Percentiles rank a stretch among this genome's conserved stretches.
phyloP scores from a whole-genome alignment of 805 yeast genomes.

The Kodamaea kakaduensis region DNA sequence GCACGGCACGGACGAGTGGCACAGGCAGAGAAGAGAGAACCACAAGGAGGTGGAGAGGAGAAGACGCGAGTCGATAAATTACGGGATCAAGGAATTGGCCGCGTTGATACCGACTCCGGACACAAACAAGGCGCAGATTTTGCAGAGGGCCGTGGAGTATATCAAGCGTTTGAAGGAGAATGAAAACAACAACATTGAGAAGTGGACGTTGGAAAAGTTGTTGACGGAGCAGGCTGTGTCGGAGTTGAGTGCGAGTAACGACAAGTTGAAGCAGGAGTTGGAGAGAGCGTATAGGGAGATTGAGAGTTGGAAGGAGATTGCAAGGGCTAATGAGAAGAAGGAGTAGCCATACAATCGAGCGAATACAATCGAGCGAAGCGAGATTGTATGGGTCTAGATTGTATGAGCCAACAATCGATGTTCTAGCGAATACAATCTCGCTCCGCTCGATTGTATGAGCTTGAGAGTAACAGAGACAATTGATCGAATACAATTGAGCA shows the following conservation, averaged over 20 bases:
- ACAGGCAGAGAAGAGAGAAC: constrained; percentile 74
- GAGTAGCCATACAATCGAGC: no score
- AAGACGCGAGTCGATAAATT: constrained; percentile 82
- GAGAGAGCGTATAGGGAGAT: constrained; percentile 90
- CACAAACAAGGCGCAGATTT: constrained; percentile 85
- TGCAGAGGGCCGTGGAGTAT: constrained; percentile 84
- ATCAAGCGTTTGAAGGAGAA: constrained; percentile 86
- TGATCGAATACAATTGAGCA: no score
- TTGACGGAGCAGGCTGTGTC: constrained; percentile 87
- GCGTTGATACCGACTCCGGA: constrained; percentile 77
- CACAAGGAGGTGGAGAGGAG: constrained; percentile 96
- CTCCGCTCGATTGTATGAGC: no score
- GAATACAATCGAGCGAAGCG: no score
- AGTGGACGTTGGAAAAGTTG: constrained; percentile 91
- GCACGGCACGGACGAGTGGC: constrained; percentile 84
- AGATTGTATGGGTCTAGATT: no score
- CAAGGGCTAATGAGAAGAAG: constrained; percentile 19
- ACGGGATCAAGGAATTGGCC: constrained; percentile 79
- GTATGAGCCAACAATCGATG: no score
- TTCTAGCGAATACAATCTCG: no score
- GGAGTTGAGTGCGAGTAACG: constrained; percentile 81
- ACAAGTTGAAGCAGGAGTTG: constrained; percentile 80
- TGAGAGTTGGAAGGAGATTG: constrained; percentile 66
- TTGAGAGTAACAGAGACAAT: no score
- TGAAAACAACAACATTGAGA: constrained; percentile 84